Conservation (phyloP, 371 early-diverging fungal genomes). For the Rhizopus sp. region DNA sequence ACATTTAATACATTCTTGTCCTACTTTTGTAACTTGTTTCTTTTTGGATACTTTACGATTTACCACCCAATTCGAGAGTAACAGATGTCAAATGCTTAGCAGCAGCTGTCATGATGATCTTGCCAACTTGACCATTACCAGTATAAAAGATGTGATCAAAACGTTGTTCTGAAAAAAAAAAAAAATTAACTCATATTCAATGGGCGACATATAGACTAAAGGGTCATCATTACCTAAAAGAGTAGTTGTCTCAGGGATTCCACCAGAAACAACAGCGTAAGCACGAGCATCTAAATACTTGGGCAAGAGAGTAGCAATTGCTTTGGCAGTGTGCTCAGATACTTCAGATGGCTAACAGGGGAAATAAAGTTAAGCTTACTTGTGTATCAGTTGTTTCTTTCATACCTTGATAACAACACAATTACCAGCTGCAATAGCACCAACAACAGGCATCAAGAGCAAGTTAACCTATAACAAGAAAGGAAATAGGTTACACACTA, state of each 20-base stretch:
- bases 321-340: slow-evolving; percentile 62
- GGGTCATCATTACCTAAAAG: slow-evolving; percentile 54
- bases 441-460: slow-evolving; percentile 72
- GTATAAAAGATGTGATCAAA: slow-evolving; percentile 95
- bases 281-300: slow-evolving; percentile 76
- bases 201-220: neutral
- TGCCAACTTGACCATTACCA: slow-evolving; percentile 82
- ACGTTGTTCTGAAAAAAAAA: slow-evolving; percentile 47
- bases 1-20: neutral
- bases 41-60: slow-evolving; percentile 41
- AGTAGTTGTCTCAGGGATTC: slow-evolving; percentile 66
- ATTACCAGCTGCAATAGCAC: slow-evolving; percentile 94
- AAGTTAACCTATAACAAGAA: slow-evolving; percentile 49
- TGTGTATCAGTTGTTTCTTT: neutral
- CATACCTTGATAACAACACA: slow-evolving; percentile 76
- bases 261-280: slow-evolving; percentile 79
- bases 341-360: slow-evolving; percentile 82
- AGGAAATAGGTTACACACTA: neutral
- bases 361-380: neutral
- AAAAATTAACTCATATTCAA: neutral
- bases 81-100: slow-evolving; percentile 78
- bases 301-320: slow-evolving; percentile 64
- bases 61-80: slow-evolving; percentile 90
- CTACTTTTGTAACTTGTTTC: neutral
- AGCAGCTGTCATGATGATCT: slow-evolving; percentile 77